phyloP scores from a whole-genome alignment of 2,329 filamentous ascomycete species.

The Fusarium sp. region DNA sequence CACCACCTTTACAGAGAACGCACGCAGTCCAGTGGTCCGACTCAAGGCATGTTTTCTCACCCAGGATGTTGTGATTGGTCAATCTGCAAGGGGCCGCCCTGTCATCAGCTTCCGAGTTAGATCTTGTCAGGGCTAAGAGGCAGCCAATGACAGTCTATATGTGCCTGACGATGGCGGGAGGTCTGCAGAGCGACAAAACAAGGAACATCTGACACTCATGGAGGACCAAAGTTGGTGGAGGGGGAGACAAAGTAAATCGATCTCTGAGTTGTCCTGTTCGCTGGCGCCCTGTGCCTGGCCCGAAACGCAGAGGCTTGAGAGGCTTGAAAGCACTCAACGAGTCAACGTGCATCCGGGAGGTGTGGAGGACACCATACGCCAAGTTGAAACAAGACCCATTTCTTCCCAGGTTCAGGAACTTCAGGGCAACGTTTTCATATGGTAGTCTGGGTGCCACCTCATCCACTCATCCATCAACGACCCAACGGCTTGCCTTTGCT shows the following conservation, averaged over 20 bases:
- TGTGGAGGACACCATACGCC: constrained; percentile 28
- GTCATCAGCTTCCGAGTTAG: constrained; percentile 36
- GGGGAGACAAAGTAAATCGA: constrained; percentile 7
- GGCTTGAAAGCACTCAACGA: constrained; percentile 25
- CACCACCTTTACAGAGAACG: neutral
- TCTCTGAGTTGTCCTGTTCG: constrained; percentile 25
- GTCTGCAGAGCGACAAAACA: constrained; percentile 21
- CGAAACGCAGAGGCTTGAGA: constrained; percentile 31
- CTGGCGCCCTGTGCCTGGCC: constrained; percentile 26
- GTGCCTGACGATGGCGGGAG: constrained; percentile 26
- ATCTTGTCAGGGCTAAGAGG: constrained; percentile 37
- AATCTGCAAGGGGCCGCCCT: constrained; percentile 37
- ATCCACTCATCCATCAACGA: constrained; percentile 8
- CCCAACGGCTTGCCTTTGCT: constrained; percentile 7
- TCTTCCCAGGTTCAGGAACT: constrained; percentile 13
- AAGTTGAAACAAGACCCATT: constrained; percentile 36
- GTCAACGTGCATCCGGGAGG: constrained; percentile 24
- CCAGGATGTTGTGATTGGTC: constrained; percentile 32
- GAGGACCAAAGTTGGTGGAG: constrained; percentile 2
- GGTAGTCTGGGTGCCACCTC: constrained; percentile 23
- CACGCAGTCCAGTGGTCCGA: constrained; percentile 18
- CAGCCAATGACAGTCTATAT: constrained; percentile 40
- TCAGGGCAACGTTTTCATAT: neutral
- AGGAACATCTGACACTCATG: constrained; percentile 6
- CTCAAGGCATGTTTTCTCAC: constrained; percentile 25